Evolutionary conservation across 345 rosid genomes (phyloP), one percentile per base, ranked within the genome.

Genomic region (Cardamine resedifolia): DNA sequence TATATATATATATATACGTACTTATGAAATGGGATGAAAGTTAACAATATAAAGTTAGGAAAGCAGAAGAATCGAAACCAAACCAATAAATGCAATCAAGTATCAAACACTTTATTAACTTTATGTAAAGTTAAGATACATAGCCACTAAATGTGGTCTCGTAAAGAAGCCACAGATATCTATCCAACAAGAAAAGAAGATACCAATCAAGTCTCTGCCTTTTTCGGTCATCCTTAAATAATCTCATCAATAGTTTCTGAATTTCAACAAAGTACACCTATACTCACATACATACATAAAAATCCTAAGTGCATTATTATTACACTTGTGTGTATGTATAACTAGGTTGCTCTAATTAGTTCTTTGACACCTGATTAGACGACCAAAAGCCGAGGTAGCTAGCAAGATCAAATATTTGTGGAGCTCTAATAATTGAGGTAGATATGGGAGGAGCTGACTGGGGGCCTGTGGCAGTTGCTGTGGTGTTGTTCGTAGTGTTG

Each of bases 391-490:
- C 27, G 27, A 49, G 31, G 18, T 14, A 24, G 10, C 58, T 14
- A 24, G 10, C 58, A 52, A 50, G 28, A 50, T 59, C 49, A 4
- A 48, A 56, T 68, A 3, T 58, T 44, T 30, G n/a, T 44, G 64
- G 43, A 68, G 53, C 21, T 68, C n/a, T n/a, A n/a, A n/a, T n/a
- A n/a, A n/a, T n/a, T n/a, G n/a, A 30, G 16, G 33, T 20, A 52
- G 30, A 73, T 12, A 66, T 75, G 78, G 74, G 69, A 58, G 78
- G 68, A 55, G 79, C 75, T 2, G 80, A 77, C 68, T 77, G 80
- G 80, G 77, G 49, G 7, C 80, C 80, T 3, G 80, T 71, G 72
- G 72, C 75, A 4, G 80, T 77, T 7, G 80, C 68, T n/a, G 80
- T 77, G 51, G 80, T 58, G 47, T 15, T 77, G 68, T 77, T 77